These are phyloP conservation scores for Clonostachys rosea DNA, from an alignment of 2,329 filamentous ascomycete species.

Conservation along the genomic window DNA sequence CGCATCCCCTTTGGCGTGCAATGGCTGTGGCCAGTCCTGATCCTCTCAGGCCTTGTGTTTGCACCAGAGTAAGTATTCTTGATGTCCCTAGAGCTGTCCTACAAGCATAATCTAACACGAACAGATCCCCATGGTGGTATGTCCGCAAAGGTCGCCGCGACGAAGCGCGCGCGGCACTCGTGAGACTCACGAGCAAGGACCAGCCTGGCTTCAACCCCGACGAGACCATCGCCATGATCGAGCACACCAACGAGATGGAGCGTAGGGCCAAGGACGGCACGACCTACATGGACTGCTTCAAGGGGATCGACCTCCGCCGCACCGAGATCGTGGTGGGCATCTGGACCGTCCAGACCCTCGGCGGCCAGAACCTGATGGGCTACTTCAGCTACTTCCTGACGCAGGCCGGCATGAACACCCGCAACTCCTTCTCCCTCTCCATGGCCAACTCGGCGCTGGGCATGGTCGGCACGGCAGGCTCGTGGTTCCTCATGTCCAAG, in stretches of 20 bases:
- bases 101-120: neutral
- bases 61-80: constrained; percentile 34
- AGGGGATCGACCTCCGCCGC: constrained; percentile 42
- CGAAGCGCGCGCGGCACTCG: constrained; percentile 31
- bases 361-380: constrained; percentile 43
- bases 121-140: constrained; percentile 44
- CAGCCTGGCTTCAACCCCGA: constrained; percentile 35
- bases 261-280: constrained; percentile 33
- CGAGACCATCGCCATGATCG: constrained; percentile 46
- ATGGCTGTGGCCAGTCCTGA: constrained; percentile 46
- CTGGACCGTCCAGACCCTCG: constrained; percentile 42
- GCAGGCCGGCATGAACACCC: constrained; percentile 37
- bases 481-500: constrained; percentile 43
- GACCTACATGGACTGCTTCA: constrained; percentile 46
- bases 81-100: neutral
- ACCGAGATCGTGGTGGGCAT: constrained; percentile 46
- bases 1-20: constrained; percentile 45
- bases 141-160: constrained; percentile 35
- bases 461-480: constrained; percentile 42
- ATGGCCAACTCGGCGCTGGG: constrained; percentile 45
- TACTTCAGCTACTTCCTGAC: constrained; percentile 40
- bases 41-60: constrained; percentile 36
- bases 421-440: constrained; percentile 36
- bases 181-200: constrained; percentile 31
- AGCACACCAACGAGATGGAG: constrained; percentile 47